Conservation (phyloP, 805 yeast species). For the Monosporozyma aerobia region DNA sequence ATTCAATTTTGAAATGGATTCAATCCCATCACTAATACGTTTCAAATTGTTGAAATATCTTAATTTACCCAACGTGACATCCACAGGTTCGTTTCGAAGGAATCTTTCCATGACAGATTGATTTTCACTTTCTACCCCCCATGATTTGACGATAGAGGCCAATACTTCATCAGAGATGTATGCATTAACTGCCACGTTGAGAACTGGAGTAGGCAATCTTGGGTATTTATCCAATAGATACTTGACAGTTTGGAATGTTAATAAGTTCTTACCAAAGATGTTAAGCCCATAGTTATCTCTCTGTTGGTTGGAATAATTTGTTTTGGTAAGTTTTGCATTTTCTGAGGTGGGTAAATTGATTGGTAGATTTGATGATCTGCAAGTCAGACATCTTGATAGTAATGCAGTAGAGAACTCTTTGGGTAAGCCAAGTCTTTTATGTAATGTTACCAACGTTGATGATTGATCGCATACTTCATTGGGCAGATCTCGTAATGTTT, state of each 20-base stretch:
- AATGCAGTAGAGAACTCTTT: conserved; percentile 48
- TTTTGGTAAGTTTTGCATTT: neutral
- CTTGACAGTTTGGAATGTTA: conserved; percentile 69
- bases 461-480: conserved; percentile 49
- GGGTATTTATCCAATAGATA: conserved; percentile 72
- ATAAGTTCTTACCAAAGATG: conserved; percentile 70
- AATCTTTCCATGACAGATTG: conserved; percentile 55
- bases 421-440: conserved; percentile 64
- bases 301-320: conserved; percentile 2
- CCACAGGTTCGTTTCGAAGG: conserved; percentile 58
- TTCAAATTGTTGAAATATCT: conserved; percentile 35
- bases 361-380: conserved; percentile 34
- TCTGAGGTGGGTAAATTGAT: neutral
- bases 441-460: conserved; percentile 71
- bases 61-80: conserved; percentile 60
- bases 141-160: conserved; percentile 54
- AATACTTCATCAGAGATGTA: conserved; percentile 62
- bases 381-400: conserved; percentile 72
- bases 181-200: conserved; percentile 67
- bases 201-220: conserved; percentile 73
- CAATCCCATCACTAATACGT: conserved; percentile 41
- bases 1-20: conserved; percentile 33
- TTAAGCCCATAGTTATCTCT: conserved; percentile 69
- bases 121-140: conserved; percentile 85
- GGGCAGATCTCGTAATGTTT: conserved; percentile 20